Conservation (phyloP, 768 basidiomycete genomes). For the Candolleomyces eurysporus region DNA sequence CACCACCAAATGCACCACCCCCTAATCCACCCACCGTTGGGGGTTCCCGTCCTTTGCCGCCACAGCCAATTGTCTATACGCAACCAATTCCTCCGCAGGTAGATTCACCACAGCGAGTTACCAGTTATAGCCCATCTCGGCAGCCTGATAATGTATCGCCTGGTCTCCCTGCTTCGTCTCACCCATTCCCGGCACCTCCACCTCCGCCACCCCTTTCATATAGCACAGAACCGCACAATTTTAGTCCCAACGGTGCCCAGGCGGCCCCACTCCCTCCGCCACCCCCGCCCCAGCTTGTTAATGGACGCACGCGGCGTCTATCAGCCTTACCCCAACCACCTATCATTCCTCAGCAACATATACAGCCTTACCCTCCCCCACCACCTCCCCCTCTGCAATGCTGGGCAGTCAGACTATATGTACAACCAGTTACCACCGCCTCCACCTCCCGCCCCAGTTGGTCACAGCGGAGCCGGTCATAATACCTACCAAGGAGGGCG, state of each 20-base stretch:
- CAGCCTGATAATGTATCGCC: background rate
- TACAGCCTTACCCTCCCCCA: conserved; percentile 22
- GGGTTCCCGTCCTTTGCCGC: conserved; percentile 21
- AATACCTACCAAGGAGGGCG: conserved; percentile 26
- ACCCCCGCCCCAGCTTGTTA: conserved; percentile 27
- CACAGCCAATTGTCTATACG: conserved; percentile 30
- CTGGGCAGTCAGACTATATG: conserved; percentile 24
- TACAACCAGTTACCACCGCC: conserved; percentile 30
- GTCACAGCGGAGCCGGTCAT: conserved; percentile 9
- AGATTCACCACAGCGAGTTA: conserved; percentile 29
- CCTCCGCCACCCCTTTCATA: conserved; percentile 22
- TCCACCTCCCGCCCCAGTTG: conserved; percentile 34
- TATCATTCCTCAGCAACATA: conserved; percentile 36
- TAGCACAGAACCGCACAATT: conserved; percentile 18
- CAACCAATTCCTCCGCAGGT: conserved; percentile 44
- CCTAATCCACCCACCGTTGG: conserved; percentile 15
- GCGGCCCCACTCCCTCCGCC: conserved; percentile 3
- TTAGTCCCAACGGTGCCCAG: conserved; percentile 8
- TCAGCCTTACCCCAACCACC: conserved; percentile 51
- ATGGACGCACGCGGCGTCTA: conserved; percentile 14
- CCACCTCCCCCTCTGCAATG: conserved; percentile 38
- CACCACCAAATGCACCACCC: conserved; percentile 26
- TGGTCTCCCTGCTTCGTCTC: conserved; percentile 18
- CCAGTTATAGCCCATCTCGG: background rate
- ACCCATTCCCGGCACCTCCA: conserved; percentile 27